Conservation (phyloP, 108 stramenopile genomes). For the Discostella stelligeroides region DNA sequence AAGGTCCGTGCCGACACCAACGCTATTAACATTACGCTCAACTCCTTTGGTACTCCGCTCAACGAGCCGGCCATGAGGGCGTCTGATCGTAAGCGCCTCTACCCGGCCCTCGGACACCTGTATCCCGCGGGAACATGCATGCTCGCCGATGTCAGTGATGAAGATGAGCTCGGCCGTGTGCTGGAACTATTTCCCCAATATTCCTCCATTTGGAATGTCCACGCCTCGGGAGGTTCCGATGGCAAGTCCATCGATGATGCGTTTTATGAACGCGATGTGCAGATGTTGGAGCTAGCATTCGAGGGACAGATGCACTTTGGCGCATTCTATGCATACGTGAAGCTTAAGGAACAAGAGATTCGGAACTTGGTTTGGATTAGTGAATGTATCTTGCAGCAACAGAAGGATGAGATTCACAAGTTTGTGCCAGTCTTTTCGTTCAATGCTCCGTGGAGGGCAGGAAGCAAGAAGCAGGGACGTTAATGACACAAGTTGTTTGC, state of each 20-base stretch:
- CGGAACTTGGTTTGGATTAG: slow-evolving; percentile 99
- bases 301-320: slow-evolving; percentile 99
- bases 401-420: slow-evolving; percentile 97
- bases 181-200: slow-evolving; percentile 93
- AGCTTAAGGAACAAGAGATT: slow-evolving; percentile 99
- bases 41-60: slow-evolving; percentile 95
- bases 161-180: slow-evolving; percentile 88
- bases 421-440: slow-evolving; percentile 97
- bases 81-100: slow-evolving; percentile 93
- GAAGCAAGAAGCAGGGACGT: slow-evolving; percentile 40
- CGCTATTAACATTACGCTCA: slow-evolving; percentile 98
- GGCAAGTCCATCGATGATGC: slow-evolving; percentile 97
- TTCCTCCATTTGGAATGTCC: slow-evolving; percentile 91
- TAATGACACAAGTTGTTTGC: not conserved
- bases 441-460: slow-evolving; percentile 89
- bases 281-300: slow-evolving; percentile 95
- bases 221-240: slow-evolving; percentile 78
- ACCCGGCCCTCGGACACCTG: slow-evolving; percentile 95
- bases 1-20: slow-evolving; percentile 96
- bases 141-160: slow-evolving; percentile 89
- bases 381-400: slow-evolving; percentile 98
- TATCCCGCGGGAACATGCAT: slow-evolving; percentile 96
- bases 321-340: slow-evolving; percentile 97
- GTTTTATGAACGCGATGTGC: slow-evolving; percentile 97
- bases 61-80: slow-evolving; percentile 95